phyloP scores from a whole-genome alignment of 768 basidiomycete species.

The Psilocybe cyanescens region DNA sequence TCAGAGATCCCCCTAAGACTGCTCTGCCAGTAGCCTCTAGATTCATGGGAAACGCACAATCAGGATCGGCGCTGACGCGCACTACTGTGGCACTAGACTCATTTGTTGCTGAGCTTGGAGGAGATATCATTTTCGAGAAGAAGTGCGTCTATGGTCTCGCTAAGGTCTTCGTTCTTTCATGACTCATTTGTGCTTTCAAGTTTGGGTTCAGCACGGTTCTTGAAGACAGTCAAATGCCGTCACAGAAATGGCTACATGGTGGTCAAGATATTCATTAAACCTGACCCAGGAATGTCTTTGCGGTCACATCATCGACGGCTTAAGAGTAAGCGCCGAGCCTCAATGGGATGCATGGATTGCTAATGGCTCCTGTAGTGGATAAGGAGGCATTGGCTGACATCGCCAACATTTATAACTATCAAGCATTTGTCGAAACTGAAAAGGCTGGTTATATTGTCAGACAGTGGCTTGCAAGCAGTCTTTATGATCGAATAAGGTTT shows the following conservation, averaged over 20 bases:
- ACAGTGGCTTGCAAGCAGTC: slow-evolving; percentile 92
- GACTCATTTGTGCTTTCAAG: slow-evolving; percentile 34
- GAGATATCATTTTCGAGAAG: slow-evolving; percentile 90
- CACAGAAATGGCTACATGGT: slow-evolving; percentile 85
- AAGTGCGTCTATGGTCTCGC: slow-evolving; percentile 53
- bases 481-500: slow-evolving; percentile 97
- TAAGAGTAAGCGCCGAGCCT: slow-evolving; percentile 57
- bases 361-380: slow-evolving; percentile 59
- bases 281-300: slow-evolving; percentile 83
- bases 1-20: not conserved
- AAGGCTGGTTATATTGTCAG: slow-evolving; percentile 94
- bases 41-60: slow-evolving; percentile 79
- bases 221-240: slow-evolving; percentile 87
- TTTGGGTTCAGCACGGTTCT: slow-evolving; percentile 61
- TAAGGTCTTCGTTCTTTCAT: not conserved
- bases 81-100: slow-evolving; percentile 86
- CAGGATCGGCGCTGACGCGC: slow-evolving; percentile 70
- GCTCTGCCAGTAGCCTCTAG: not conserved
- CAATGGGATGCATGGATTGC: not conserved
- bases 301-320: slow-evolving; percentile 74
- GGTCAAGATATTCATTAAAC: slow-evolving; percentile 95
- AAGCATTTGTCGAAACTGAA: slow-evolving; percentile 91
- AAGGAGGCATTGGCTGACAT: slow-evolving; percentile 84
- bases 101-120: slow-evolving; percentile 86
- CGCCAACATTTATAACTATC: slow-evolving; percentile 87